A percentile compares a stretch with the other conserved stretches of the same genome.
Conservation (phyloP, 805 yeast species). For the Candida nonsorbophila region DNA sequence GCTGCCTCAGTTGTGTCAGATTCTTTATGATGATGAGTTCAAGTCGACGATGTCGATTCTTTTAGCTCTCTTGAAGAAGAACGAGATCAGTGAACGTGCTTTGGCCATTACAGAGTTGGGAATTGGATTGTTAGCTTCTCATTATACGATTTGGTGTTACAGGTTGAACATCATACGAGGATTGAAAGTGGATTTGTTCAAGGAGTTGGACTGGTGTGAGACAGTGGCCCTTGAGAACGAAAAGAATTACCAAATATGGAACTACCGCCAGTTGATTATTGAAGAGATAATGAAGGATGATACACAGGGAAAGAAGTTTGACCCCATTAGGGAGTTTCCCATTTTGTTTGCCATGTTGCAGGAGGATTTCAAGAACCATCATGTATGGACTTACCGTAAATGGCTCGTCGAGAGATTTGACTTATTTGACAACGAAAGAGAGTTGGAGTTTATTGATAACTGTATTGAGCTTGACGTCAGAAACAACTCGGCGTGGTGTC, state of each 20-base stretch:
- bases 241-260: slow-evolving; percentile 97
- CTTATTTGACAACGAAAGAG: slow-evolving; percentile 40
- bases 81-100: slow-evolving; percentile 70
- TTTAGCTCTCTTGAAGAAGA: slow-evolving; percentile 49
- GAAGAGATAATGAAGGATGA: slow-evolving; percentile 20
- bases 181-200: slow-evolving; percentile 31
- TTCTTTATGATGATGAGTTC: slow-evolving; percentile 71
- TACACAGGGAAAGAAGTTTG: slow-evolving; percentile 16
- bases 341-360: slow-evolving; percentile 63
- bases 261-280: slow-evolving; percentile 71
- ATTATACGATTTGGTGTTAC: slow-evolving; percentile 86
- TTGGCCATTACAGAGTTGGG: slow-evolving; percentile 58
- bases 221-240: slow-evolving; percentile 67
- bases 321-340: slow-evolving; percentile 55
- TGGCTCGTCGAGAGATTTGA: slow-evolving; percentile 67
- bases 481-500: slow-evolving; percentile 94
- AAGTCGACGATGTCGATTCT: slow-evolving; percentile 53
- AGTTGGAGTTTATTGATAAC: slow-evolving; percentile 44
- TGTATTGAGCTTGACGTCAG: slow-evolving; percentile 60
- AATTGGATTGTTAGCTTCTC: slow-evolving; percentile 74
- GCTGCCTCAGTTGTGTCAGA: slow-evolving; percentile 51
- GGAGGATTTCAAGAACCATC: slow-evolving; percentile 86
- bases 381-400: slow-evolving; percentile 89
- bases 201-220: slow-evolving; percentile 79
- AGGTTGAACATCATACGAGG: slow-evolving; percentile 47